These are phyloP conservation scores for Hippophae gyantsensis DNA, from an alignment of 306 rosid genomes.

Conservation along the genomic window DNA sequence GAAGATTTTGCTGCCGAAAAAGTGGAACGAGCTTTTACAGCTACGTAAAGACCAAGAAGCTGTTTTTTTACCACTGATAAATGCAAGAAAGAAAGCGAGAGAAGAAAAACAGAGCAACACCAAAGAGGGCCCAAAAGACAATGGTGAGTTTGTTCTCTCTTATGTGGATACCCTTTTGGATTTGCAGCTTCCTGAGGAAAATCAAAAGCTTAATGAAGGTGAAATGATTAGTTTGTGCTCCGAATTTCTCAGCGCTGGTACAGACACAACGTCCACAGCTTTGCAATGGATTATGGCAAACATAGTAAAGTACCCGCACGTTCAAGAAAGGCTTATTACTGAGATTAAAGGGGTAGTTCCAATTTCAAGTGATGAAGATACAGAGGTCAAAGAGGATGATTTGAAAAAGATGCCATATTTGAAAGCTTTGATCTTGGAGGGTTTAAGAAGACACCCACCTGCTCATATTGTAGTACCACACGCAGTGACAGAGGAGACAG, in stretches of 20 bases:
- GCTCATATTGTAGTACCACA: constrained; percentile 22
- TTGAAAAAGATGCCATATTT: constrained; percentile 16
- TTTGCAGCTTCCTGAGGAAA: constrained; percentile 8
- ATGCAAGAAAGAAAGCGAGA: constrained; percentile 3
- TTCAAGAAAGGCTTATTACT: constrained; percentile 6
- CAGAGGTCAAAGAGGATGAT: constrained; percentile 19
- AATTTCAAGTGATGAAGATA: neutral
- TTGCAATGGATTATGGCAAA: constrained; percentile 27
- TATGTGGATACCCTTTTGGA: constrained; percentile 18
- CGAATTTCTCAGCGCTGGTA: constrained; percentile 14
- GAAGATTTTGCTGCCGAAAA: constrained; percentile 1
- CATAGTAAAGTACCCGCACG: constrained; percentile 9
- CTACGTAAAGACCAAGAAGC: constrained; percentile 2
- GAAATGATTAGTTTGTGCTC: constrained; percentile 21
- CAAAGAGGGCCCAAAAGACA: neutral
- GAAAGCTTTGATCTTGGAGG: constrained; percentile 26
- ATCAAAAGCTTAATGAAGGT: constrained; percentile 4
- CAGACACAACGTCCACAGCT: constrained; percentile 13
- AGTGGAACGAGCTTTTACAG: constrained; percentile 9
- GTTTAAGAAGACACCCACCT: constrained; percentile 25
- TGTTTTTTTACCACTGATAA: constrained; percentile 14
- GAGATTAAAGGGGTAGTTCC: constrained; percentile 16
- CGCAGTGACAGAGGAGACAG: constrained; percentile 12
- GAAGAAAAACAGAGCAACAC: neutral
- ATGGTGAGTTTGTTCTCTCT: neutral